These are phyloP conservation scores for Entonaema liquescens DNA, from an alignment of 495 filamentous ascomycete species.

Conservation along the genomic window DNA sequence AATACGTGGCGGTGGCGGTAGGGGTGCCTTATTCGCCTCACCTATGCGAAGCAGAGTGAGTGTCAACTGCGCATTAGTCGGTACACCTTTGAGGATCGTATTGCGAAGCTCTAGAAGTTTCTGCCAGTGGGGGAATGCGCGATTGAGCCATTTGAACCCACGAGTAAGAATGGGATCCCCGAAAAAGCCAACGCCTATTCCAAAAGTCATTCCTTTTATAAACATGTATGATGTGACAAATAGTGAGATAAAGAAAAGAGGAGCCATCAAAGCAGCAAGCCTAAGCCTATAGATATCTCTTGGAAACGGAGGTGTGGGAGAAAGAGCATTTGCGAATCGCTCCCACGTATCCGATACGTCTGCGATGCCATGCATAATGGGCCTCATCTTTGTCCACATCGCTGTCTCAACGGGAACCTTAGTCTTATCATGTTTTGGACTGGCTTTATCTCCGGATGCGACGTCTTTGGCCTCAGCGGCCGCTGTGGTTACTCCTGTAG, in stretches of 20 bases:
- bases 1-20: conserved; percentile 79
- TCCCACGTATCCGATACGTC: conserved; percentile 84
- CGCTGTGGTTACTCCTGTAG: conserved; percentile 61
- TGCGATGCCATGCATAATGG: conserved; percentile 77
- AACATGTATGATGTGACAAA: conserved; percentile 78
- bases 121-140: conserved; percentile 76
- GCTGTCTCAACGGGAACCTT: conserved; percentile 83
- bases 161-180: conserved; percentile 75
- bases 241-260: conserved; percentile 64
- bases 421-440: conserved; percentile 75
- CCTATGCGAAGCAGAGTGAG: conserved; percentile 86
- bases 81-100: conserved; percentile 81
- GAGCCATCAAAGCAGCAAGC: conserved; percentile 67
- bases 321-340: conserved; percentile 79
- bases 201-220: conserved; percentile 72
- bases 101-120: conserved; percentile 71
- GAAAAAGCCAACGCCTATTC: conserved; percentile 78
- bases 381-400: conserved; percentile 78
- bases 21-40: conserved; percentile 80
- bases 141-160: conserved; percentile 68
- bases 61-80: conserved; percentile 87
- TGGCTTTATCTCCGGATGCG: conserved; percentile 57
- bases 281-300: conserved; percentile 67
- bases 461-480: conserved; percentile 67
- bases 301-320: conserved; percentile 81